Conservation (phyloP, 225 moss, liverwort and hornwort genomes). For the Pseudisothecium myosuroides region DNA sequence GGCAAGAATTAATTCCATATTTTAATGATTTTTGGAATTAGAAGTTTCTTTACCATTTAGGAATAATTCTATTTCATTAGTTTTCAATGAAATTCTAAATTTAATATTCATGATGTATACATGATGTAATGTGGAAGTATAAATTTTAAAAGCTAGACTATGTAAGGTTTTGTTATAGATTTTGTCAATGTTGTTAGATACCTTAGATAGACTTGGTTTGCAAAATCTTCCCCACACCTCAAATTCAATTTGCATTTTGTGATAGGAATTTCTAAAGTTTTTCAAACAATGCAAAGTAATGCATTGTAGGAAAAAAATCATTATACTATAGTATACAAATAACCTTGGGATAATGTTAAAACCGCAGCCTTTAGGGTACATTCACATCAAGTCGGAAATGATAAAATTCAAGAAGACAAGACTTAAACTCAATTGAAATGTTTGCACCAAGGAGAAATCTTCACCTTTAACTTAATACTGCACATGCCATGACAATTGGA, state of each 20-base stretch:
- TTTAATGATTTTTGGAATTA: background rate
- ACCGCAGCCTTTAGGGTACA: accelerated
- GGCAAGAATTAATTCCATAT: accelerated
- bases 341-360: background rate
- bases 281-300: too few species aligned
- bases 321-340: background rate
- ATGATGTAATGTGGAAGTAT: background rate
- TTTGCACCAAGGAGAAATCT: background rate
- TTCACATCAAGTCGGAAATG: background rate
- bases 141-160: background rate
- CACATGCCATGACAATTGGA: accelerated
- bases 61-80: too few species aligned
- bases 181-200: background rate
- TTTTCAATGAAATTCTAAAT: background rate
- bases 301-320: too few species aligned
- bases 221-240: too few species aligned
- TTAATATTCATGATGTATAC: background rate
- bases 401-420: background rate
- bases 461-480: accelerated
- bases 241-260: too few species aligned
- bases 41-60: background rate
- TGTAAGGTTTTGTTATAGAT: background rate
- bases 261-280: too few species aligned
- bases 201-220: background rate
- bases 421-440: background rate